A percentile compares a stretch with the other conserved stretches of the same genome.
Evolutionary conservation across 768 basidiomycete genomes (phyloP).

Genomic region (Mycena pura): DNA sequence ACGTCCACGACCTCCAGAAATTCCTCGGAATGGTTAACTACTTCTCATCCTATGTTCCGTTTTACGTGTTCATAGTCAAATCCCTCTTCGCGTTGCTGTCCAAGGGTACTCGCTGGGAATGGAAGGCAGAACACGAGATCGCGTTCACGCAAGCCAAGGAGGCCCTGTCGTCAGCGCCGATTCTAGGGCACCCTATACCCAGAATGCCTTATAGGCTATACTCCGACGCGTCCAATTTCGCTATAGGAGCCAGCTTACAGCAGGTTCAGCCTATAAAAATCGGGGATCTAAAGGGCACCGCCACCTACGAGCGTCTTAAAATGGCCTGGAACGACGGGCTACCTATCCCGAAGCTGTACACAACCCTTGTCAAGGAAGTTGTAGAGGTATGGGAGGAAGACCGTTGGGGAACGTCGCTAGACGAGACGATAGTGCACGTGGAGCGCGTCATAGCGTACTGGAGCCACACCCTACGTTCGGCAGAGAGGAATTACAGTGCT

Average conservation of each 20-base stretch:
- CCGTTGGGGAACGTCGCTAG: background rate
- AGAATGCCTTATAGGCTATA: too few species aligned
- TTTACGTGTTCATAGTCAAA: conserved; percentile 30
- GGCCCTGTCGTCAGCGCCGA: conserved; percentile 7
- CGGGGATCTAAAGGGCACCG: conserved; percentile 7
- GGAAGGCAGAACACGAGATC: background rate
- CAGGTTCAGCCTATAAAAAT: conserved; percentile 6
- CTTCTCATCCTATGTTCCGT: conserved; percentile 36
- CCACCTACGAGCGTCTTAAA: background rate
- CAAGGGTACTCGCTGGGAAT: background rate
- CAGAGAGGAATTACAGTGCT: too few species aligned
- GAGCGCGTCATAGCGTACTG: conserved; percentile 31
- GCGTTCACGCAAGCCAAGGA: too few species aligned
- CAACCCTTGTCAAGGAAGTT: background rate
- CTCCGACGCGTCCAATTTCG: too few species aligned
- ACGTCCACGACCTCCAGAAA: conserved; percentile 27
- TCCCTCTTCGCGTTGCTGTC: background rate
- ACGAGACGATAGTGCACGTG: conserved; percentile 11
- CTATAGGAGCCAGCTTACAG: too few species aligned
- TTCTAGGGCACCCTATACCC: background rate
- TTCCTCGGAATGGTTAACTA: conserved; percentile 38
- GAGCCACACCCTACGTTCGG: too few species aligned
- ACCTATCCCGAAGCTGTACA: background rate
- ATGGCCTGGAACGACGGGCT: background rate
- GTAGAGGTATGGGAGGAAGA: background rate